Conservation (phyloP, 345 rosid genomes). For the Diplotaxis tenuifolia region DNA sequence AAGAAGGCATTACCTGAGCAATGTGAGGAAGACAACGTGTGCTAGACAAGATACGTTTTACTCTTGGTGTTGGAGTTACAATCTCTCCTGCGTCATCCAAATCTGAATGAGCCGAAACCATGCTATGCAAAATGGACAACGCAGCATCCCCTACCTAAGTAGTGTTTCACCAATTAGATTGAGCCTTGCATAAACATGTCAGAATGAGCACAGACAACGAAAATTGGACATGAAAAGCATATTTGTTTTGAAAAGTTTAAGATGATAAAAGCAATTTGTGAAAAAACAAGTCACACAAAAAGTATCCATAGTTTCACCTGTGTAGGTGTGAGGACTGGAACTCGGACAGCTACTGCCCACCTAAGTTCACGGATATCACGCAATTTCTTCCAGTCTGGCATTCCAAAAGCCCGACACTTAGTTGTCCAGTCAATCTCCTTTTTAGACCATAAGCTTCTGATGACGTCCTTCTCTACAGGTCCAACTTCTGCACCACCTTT, state of each 20-base stretch:
- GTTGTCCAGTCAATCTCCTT: constrained; percentile 85
- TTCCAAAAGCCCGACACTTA: constrained; percentile 93
- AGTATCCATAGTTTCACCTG: constrained; percentile 59
- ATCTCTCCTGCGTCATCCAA: constrained; percentile 99
- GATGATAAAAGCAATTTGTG: constrained; percentile 10
- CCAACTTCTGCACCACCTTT: constrained; percentile 81
- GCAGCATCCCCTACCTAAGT: constrained; percentile 92
- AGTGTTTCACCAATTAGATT: constrained; percentile 24
- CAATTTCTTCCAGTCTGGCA: constrained; percentile 92
- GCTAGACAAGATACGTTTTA: constrained; percentile 91
- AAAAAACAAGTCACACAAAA: constrained; percentile 5
- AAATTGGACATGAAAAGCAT: constrained; percentile 5
- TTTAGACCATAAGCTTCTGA: constrained; percentile 95
- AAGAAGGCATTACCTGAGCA: constrained; percentile 67
- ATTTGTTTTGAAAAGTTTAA: not conserved
- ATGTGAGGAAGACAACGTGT: constrained; percentile 96
- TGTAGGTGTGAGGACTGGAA: constrained; percentile 90
- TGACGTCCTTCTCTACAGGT: constrained; percentile 92
- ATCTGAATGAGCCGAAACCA: constrained; percentile 99
- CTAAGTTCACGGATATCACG: constrained; percentile 99
- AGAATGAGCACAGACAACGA: constrained; percentile 7
- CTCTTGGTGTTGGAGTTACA: constrained; percentile 99
- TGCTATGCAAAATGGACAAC: constrained; percentile 85
- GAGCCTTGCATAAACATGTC: constrained; percentile 21
- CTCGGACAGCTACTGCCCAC: constrained; percentile 88